These are phyloP conservation scores for Saccharomycopsis sp. DNA, from an alignment of 805 yeast genomes.

Conservation along the genomic window DNA sequence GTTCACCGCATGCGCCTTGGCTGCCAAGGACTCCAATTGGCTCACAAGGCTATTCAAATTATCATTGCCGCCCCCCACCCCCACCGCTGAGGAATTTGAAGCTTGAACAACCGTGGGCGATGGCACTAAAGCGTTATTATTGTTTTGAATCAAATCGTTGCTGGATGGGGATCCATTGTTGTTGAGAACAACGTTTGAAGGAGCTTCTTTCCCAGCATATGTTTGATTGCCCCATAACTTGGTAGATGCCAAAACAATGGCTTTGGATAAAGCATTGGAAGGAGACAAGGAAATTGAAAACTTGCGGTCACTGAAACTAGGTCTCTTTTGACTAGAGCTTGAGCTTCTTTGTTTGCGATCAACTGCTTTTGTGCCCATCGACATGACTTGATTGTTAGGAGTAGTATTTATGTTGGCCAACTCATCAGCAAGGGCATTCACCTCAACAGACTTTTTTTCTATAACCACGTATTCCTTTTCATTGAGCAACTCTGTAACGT, in stretches of 20 bases:
- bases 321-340: conserved; percentile 41
- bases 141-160: no score
- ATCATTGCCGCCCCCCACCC: conserved; percentile 16
- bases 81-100: no score
- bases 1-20: conserved; percentile 84
- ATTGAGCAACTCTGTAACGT: conserved; percentile 13
- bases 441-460: conserved; percentile 90
- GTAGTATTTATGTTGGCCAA: conserved; percentile 48
- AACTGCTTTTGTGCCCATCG: conserved; percentile 3
- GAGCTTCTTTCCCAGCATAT: conserved; percentile 8
- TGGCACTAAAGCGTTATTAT: neutral
- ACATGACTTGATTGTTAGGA: conserved; percentile 6
- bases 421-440: conserved; percentile 92
- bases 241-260: conserved; percentile 79
- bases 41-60: conserved; percentile 28
- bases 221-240: conserved; percentile 59
- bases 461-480: conserved; percentile 91
- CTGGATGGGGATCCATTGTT: conserved; percentile 9
- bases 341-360: conserved; percentile 33
- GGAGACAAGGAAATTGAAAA: conserved; percentile 66
- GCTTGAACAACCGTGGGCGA: no score
- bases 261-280: conserved; percentile 80
- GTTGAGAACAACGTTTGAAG: neutral
- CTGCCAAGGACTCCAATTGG: conserved; percentile 65
- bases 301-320: conserved; percentile 51